phyloP scores from a whole-genome alignment of 768 basidiomycete species.

The Boletus coccyginus region DNA sequence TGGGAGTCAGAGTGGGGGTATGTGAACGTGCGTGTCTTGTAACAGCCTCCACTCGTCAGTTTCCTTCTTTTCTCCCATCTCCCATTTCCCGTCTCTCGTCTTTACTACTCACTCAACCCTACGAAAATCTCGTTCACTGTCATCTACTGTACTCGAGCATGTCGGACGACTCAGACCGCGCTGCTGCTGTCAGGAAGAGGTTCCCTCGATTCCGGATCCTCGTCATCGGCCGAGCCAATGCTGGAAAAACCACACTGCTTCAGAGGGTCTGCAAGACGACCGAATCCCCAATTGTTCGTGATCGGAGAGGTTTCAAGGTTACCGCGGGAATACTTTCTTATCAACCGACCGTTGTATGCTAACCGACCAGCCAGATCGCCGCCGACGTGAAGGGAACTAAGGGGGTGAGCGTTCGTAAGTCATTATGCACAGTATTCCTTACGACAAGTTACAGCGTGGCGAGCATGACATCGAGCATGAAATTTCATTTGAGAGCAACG shows the following conservation, averaged over 20 bases:
- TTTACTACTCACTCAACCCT: too few relatives aligned
- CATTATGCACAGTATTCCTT: neutral
- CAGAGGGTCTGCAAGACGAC: slow-evolving; percentile 36
- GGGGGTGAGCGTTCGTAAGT: neutral
- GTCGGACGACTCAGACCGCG: neutral
- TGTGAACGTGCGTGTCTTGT: too few relatives aligned
- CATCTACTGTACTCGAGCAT: neutral
- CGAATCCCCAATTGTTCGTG: slow-evolving; percentile 31
- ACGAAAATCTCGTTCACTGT: neutral
- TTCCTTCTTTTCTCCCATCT: neutral
- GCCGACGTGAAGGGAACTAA: neutral
- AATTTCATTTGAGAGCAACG: too few relatives aligned
- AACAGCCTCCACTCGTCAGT: too few relatives aligned
- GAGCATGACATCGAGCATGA: slow-evolving; percentile 10
- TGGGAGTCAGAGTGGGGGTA: too few relatives aligned
- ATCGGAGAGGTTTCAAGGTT: slow-evolving; percentile 20
- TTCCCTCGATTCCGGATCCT: slow-evolving; percentile 35
- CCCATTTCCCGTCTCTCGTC: too few relatives aligned
- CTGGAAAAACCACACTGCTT: slow-evolving; percentile 42
- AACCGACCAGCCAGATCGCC: slow-evolving; percentile 8
- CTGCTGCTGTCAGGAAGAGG: neutral
- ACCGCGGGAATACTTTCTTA: neutral
- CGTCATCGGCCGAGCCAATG: slow-evolving; percentile 39
- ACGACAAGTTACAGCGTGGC: neutral
- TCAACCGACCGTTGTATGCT: neutral